phyloP scores from a whole-genome alignment of 169 alveolate genomes.

The Perkinsus chesapeaki region DNA sequence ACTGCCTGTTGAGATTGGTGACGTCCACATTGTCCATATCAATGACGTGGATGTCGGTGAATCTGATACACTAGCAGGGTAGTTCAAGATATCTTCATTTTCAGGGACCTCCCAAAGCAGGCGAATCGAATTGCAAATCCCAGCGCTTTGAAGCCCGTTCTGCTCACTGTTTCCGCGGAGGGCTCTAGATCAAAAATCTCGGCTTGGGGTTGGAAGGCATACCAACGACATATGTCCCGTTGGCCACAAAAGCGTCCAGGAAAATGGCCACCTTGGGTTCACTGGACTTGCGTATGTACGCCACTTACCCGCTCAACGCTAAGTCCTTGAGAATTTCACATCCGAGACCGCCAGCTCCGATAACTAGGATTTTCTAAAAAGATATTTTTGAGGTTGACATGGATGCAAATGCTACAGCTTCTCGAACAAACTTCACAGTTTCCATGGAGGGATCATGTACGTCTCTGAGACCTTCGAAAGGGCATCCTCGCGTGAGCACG shows the following conservation, averaged over 20 bases:
- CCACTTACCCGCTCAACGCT: slow-evolving; percentile 81
- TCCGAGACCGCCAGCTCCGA: slow-evolving; percentile 96
- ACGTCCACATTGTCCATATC: slow-evolving; percentile 91
- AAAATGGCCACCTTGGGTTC: too few relatives aligned
- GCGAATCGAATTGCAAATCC: too few relatives aligned
- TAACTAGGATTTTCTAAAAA: slow-evolving; percentile 49
- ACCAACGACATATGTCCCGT: too few relatives aligned
- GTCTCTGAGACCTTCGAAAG: neutral
- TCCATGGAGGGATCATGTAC: neutral
- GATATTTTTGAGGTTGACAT: neutral
- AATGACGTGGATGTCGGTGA: slow-evolving; percentile 19
- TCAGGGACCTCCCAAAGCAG: too few relatives aligned
- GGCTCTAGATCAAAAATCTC: too few relatives aligned
- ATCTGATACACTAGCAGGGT: slow-evolving; percentile 59
- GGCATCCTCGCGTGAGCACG: neutral
- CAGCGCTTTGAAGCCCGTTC: too few relatives aligned
- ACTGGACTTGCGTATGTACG: too few relatives aligned
- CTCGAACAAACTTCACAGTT: neutral
- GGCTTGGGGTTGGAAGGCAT: too few relatives aligned
- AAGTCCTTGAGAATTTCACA: slow-evolving; percentile 90
- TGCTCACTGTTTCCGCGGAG: too few relatives aligned
- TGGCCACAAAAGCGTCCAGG: too few relatives aligned
- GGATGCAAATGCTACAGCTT: neutral
- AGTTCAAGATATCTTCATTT: too few relatives aligned
- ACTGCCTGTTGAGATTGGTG: slow-evolving; percentile 89